Base-by-base conservation (phyloP, 345 rosid species). In the Dipteronia dyeriana region DNA sequence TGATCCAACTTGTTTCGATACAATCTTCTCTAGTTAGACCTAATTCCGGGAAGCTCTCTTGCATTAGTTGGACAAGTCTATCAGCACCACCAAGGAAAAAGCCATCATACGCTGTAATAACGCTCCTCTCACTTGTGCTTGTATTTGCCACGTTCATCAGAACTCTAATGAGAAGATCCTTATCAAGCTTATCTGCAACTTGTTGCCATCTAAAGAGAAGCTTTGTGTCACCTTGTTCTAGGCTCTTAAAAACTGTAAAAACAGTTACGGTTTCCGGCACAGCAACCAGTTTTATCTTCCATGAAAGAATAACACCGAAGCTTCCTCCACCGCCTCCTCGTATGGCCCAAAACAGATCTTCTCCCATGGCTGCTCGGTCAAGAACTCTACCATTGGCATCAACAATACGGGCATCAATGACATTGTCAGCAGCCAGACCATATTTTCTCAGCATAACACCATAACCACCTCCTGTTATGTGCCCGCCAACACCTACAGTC, bases 281-380 rank as follows among this genome's bases (percentile, higher is more conserved):
- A 9, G 88, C 89, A 73, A 91, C 97, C 45, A 91, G 79, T 60
- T 83, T 86, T 47, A 90, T 70, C 71, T 90, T 90, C 92, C 92
- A 91, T 2, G 81, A 70, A 17, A 87, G 81, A 3, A 90, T 88
- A 8, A 91, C 63, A 1, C 26, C 26, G 13, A 59, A 59, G 63
- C 63, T 59, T 20, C 63, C 63, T n/a, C 62, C 62, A 0, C 26
- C 62, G 25, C 62, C 62, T n/a, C 62, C 62, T 57, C 26, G n/a
- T 9, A 59, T 59, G 12, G 63, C 63, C 26, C 63, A 8, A 20
- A 59, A 59, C 63, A 59, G 12, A 59, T 20, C 63, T 59, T 59
- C 63, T 59, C 63, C 63, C 63, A 20, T 59, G 63, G 25, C 12
- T 59, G 10, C 63, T 20, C 63, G 26, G 22, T 59, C 26, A n/a